phyloP scores from a whole-genome alignment of 768 basidiomycete genomes.

The Phlebiopsis flavidoalba region DNA sequence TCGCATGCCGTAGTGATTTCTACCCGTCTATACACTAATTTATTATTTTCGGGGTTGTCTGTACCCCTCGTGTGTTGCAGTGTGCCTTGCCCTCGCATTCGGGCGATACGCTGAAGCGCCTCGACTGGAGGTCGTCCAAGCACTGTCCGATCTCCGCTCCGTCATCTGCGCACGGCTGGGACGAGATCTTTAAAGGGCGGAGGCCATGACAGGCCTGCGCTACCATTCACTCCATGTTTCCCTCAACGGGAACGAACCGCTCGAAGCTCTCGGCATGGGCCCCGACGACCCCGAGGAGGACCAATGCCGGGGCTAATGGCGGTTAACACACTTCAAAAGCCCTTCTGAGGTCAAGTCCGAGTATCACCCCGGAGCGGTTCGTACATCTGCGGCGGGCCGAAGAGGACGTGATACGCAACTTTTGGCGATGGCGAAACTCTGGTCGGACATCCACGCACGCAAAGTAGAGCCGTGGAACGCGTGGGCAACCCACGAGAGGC shows the following conservation, averaged over 20 bases:
- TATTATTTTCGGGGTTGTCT: conserved; percentile 89
- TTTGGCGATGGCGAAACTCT: conserved; percentile 64
- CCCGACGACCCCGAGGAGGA: conserved; percentile 59
- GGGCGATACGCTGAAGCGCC: conserved; percentile 56
- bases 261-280: conserved; percentile 73
- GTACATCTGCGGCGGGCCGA: conserved; percentile 66
- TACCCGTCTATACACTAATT: no score
- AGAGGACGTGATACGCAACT: conserved; percentile 64
- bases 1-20: conserved; percentile 42
- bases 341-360: conserved; percentile 90
- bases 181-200: conserved; percentile 59
- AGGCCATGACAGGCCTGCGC: conserved; percentile 49
- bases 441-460: conserved; percentile 41
- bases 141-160: conserved; percentile 73
- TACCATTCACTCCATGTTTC: conserved; percentile 76
- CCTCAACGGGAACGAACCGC: conserved; percentile 36
- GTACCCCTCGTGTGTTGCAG: conserved; percentile 82
- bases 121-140: conserved; percentile 69
- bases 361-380: conserved; percentile 83
- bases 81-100: conserved; percentile 63
- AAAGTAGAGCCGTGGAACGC: conserved; percentile 37
- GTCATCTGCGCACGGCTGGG: conserved; percentile 50
- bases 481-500: conserved; percentile 19
- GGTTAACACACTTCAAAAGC: conserved; percentile 51
- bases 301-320: conserved; percentile 70